Evolutionary conservation across 1,284 basidiomycete genomes (phyloP).

Genomic region (Xerocomus nothofagi): DNA sequence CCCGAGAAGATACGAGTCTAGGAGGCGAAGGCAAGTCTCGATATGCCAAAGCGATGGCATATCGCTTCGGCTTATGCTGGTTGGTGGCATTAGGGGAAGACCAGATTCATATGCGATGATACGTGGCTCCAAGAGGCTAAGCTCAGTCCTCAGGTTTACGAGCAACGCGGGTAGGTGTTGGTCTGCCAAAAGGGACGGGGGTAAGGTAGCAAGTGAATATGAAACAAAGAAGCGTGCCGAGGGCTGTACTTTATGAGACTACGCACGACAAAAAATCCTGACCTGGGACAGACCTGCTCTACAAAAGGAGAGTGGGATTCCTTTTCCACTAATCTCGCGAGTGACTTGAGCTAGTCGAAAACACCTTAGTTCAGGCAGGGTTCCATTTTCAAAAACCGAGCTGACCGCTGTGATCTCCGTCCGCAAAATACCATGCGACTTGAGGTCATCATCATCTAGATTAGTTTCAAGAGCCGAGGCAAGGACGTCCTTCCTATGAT

Average conservation of each 20-base stretch:
- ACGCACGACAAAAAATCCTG: slow-evolving; percentile 4
- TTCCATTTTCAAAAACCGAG: neutral
- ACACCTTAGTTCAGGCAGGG: slow-evolving; percentile 6
- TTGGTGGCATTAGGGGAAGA: slow-evolving; percentile 34
- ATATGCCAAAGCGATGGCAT: slow-evolving; percentile 47
- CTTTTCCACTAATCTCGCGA: slow-evolving; percentile 47
- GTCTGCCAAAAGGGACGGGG: slow-evolving; percentile 34
- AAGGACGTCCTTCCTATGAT: slow-evolving; percentile 47
- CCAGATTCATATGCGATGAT: slow-evolving; percentile 44
- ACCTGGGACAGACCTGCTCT: slow-evolving; percentile 39
- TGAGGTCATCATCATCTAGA: slow-evolving; percentile 50
- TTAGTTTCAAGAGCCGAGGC: slow-evolving; percentile 15
- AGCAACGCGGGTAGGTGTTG: slow-evolving; percentile 41
- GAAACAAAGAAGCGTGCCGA: slow-evolving; percentile 56
- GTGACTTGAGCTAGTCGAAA: slow-evolving; percentile 40
- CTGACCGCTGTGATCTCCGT: slow-evolving; percentile 30
- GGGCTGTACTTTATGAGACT: slow-evolving; percentile 40
- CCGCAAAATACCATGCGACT: slow-evolving; percentile 41
- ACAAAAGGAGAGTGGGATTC: slow-evolving; percentile 43
- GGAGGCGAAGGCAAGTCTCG: slow-evolving; percentile 55
- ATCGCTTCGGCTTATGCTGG: slow-evolving; percentile 21
- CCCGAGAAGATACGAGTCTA: slow-evolving; percentile 62
- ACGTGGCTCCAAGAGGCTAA: slow-evolving; percentile 41
- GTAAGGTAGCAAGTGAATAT: slow-evolving; percentile 41
- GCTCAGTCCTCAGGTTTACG: slow-evolving; percentile 38